Percentiles rank a stretch among this genome's conserved stretches.
These are phyloP conservation scores for Aspergillus thermomutatus DNA, from an alignment of 2,329 filamentous ascomycete genomes.

Conservation along the genomic window DNA sequence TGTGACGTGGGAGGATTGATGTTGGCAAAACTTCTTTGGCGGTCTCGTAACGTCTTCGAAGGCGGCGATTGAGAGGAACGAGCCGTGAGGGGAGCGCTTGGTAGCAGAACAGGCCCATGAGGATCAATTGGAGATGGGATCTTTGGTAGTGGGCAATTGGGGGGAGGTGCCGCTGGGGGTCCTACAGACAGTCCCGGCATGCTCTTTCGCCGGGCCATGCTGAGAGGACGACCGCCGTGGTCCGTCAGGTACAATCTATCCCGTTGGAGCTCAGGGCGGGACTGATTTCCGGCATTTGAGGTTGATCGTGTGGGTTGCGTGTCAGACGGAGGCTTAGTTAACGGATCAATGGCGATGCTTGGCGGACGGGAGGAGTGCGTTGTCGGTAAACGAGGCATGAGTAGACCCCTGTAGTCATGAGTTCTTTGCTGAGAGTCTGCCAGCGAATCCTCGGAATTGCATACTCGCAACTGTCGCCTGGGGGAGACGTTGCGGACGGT, in stretches of 20 bases:
- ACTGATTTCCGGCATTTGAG: background rate
- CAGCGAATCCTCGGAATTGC: slow-evolving; percentile 30
- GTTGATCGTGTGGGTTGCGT: slow-evolving; percentile 5
- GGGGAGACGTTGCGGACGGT: slow-evolving; percentile 10
- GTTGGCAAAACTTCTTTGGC: background rate
- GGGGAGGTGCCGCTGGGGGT: slow-evolving; percentile 30
- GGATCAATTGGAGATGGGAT: slow-evolving; percentile 22
- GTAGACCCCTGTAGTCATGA: background rate
- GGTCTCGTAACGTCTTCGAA: background rate
- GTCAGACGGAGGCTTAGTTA: slow-evolving; percentile 5
- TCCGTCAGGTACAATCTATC: slow-evolving; percentile 11
- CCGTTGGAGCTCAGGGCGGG: slow-evolving; percentile 9
- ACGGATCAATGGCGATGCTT: slow-evolving; percentile 13
- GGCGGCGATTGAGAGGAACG: slow-evolving; percentile 7
- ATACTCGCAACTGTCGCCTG: slow-evolving; percentile 22
- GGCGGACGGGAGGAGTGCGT: slow-evolving; percentile 18
- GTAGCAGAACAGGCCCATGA: background rate
- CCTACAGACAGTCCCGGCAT: slow-evolving; percentile 30
- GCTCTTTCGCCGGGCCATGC: slow-evolving; percentile 30
- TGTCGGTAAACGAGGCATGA: slow-evolving; percentile 17
- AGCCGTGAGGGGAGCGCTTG: background rate
- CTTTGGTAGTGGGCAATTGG: slow-evolving; percentile 32
- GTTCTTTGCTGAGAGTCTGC: background rate
- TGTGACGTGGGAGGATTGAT: background rate
- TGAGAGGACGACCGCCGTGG: slow-evolving; percentile 5